phyloP scores from a whole-genome alignment of 257 asterid genomes.

The Avicennia marina region DNA sequence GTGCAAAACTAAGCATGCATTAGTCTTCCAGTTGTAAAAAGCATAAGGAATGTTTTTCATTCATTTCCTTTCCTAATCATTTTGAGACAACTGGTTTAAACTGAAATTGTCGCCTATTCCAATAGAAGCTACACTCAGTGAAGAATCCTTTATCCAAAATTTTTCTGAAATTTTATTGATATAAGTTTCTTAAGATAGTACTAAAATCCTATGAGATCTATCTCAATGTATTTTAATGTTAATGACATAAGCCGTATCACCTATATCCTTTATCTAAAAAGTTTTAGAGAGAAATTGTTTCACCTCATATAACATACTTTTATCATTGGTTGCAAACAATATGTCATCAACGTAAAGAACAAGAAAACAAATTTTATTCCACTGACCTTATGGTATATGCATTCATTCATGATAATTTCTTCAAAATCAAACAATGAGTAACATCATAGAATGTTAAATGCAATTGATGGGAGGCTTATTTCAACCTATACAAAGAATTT shows the following conservation, averaged over 20 bases:
- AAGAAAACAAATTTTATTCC: too few species aligned
- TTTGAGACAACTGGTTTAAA: not conserved
- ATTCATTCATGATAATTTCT: not conserved
- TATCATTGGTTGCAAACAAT: too few species aligned
- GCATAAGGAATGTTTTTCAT: too few species aligned
- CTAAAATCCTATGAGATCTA: not conserved
- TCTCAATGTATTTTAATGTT: not conserved
- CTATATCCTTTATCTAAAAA: too few species aligned
- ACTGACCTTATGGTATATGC: too few species aligned
- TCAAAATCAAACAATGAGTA: not conserved
- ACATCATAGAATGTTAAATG: not conserved
- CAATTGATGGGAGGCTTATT: not conserved
- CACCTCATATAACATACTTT: too few species aligned
- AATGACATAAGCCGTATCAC: not conserved
- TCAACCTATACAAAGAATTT: not conserved
- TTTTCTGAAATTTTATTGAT: not conserved
- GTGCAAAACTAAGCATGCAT: conserved; percentile 3
- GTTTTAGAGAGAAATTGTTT: too few species aligned
- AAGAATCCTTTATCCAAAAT: not conserved
- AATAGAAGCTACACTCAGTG: not conserved
- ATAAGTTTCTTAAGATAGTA: not conserved
- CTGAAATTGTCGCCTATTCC: not conserved
- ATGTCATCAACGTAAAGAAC: too few species aligned
- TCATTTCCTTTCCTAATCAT: not conserved
- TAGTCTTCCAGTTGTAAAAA: not conserved